Evolutionary conservation across 108 stramenopile species (phyloP), one percentile per base, ranked within the genome.

Genomic region (Cyclotella distinguenda): DNA sequence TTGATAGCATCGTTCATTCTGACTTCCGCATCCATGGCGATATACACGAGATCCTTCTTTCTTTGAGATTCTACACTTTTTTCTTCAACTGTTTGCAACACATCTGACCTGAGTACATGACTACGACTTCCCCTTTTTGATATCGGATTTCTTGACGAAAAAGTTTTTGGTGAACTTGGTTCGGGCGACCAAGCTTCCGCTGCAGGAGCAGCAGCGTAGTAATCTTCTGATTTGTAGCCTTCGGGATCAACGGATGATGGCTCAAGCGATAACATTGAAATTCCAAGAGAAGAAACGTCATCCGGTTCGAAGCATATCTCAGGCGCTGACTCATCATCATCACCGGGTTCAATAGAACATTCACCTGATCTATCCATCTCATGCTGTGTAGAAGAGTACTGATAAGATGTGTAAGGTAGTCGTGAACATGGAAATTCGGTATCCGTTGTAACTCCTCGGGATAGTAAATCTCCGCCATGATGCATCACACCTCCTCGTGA

Each of bases 181-280:
- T n/a, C n/a, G n/a, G n/a, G n/a, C n/a, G n/a, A n/a, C n/a, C n/a
- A n/a, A n/a, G n/a, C n/a, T n/a, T n/a, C n/a, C 3, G 18, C 27
- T 12, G 7, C 5, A 38, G 34, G 36, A 56, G 55, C 22, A 38
- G 34, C 8, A 21, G 13, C 27, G 31, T 74, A 67, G 34, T 68
- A 42, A 18, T 74, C 72, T 39, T 74, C 72, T 13, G 48, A 52
- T 40, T 59, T 74, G 38, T 68, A 74, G 19, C 72, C 72, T 60
- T 74, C 72, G 11, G 72, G 72, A 35, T 74, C 72, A 6, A 58
- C 45, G 3, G 23, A 27, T 36, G 55, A 59, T 42, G 25, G 46
- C 23, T 43, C 50, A 15, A 43, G 35, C 25, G 67, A 68, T 0
- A 58, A 31, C 57, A 68, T 50, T 15, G 67, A 68, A 56, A 54